A percentile compares a stretch with the other conserved stretches of the same genome.
Conservation (phyloP, 345 rosid species). For the Salix suchowensis region DNA sequence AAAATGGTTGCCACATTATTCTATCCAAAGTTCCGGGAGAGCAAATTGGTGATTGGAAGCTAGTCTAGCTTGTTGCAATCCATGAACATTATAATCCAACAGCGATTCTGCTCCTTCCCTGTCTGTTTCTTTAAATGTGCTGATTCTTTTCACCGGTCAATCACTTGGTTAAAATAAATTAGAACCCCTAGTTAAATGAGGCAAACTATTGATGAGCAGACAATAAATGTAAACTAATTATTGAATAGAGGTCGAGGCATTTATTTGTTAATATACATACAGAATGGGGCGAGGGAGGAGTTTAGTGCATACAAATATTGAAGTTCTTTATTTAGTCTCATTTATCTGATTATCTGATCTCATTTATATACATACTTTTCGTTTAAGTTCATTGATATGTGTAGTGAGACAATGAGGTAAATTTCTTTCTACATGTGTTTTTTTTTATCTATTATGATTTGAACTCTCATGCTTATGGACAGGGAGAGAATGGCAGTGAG, state of each 20-base stretch:
- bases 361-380: no score
- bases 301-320: background rate
- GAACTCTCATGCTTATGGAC: constrained; percentile 4
- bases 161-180: background rate
- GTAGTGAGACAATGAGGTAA: background rate
- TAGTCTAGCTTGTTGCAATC: background rate
- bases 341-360: background rate
- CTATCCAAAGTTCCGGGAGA: background rate
- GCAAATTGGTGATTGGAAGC: background rate
- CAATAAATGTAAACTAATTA: background rate
- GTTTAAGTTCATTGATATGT: background rate
- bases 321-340: background rate
- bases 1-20: background rate
- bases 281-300: background rate
- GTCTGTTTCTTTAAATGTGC: background rate
- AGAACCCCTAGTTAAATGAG: background rate
- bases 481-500: constrained; percentile 77
- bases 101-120: background rate
- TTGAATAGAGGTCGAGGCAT: background rate
- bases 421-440: background rate
- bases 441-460: background rate
- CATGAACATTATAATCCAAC: background rate
- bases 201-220: background rate
- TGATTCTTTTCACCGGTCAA: background rate
- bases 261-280: background rate